Evolutionary conservation across 768 basidiomycete species (phyloP).

Genomic region (Suillus variegatus): DNA sequence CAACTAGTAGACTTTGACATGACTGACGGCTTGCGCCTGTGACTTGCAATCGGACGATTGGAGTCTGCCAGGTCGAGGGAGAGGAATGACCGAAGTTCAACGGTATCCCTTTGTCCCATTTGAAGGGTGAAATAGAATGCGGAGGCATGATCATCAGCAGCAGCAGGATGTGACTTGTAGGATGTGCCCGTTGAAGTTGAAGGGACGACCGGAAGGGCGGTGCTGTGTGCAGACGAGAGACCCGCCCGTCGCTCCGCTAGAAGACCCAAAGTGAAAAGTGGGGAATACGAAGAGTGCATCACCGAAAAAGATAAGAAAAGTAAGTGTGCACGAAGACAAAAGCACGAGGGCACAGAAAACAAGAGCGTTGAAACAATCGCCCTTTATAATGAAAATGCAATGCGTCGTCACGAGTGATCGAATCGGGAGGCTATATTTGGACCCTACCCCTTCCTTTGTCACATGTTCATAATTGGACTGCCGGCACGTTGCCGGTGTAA

Average conservation of each 20-base stretch:
- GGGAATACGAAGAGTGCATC: conserved; percentile 44
- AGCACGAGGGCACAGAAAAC: background rate
- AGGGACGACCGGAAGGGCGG: conserved; percentile 21
- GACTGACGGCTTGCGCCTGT: conserved; percentile 35
- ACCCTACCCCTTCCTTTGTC: conserved; percentile 3
- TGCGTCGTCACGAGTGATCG: conserved; percentile 13
- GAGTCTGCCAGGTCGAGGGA: conserved; percentile 68
- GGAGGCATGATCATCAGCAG: conserved; percentile 34
- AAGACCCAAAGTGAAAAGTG: conserved; percentile 67
- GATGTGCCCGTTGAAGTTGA: background rate
- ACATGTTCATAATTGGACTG: conserved; percentile 1
- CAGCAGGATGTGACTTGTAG: conserved; percentile 9
- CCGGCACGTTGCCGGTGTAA: conserved; percentile 2
- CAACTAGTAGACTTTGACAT: conserved; percentile 33
- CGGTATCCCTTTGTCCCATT: conserved; percentile 37
- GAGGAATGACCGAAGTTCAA: conserved; percentile 58
- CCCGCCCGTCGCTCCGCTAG: conserved; percentile 35
- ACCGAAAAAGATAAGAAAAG: background rate
- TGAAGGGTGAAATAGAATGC: conserved; percentile 52
- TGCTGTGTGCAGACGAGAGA: conserved; percentile 20
- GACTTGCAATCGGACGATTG: conserved; percentile 40
- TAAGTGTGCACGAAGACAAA: background rate
- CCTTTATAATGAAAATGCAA: conserved; percentile 3
- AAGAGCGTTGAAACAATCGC: background rate
- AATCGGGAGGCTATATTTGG: background rate